Evolutionary conservation across 1,284 basidiomycete genomes (phyloP), one percentile per base, ranked within the genome.

Genomic region (Anthracocystis walkeri): DNA sequence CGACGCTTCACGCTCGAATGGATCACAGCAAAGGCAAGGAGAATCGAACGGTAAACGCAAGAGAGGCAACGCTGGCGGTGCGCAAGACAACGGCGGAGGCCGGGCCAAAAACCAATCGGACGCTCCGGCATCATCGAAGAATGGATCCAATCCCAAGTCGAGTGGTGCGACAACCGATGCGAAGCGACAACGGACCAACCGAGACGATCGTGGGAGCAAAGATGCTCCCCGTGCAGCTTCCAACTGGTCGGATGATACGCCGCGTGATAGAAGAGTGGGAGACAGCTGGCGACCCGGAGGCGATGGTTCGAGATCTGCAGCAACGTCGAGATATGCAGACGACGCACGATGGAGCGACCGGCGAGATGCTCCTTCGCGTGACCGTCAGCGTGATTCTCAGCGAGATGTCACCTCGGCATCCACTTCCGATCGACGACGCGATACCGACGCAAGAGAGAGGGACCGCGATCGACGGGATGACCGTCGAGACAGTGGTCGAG

Each of bases 231-330:
- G 53, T 29, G 20, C 51, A 21, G 44, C 46, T 18, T 41, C 59
- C 16, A 63, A 25, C 10, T 69, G 66, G 66, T 55, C 56, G 4
- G 62, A 60, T 12, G 67, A 70, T 41, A 20, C 61, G 23, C 67
- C 67, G 21, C 67, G 67, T 8, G 67, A 70, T 29, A 48, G 44
- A 31, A 29, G 58, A 14, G 49, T 33, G n/a, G 66, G 42, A 0
- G 66, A 69, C 18, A 51, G 48, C n/a, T 69, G 66, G 66, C 66
- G 66, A n/a, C 66, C 60, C 20, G 25, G 52, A 18, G 66, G 66
- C 11, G 60, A 60, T 21, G 44, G 51, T 33, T 44, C 27, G 6
- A 58, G 60, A 53, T 14, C 38, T 4, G 58, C 44, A 8, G 38
- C 56, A 10, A 5, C 29, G 29, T 29, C 29, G 29, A 21, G 60